These are phyloP conservation scores for Fusarium clavum DNA, from an alignment of 2,329 filamentous ascomycete genomes.

Conservation along the genomic window DNA sequence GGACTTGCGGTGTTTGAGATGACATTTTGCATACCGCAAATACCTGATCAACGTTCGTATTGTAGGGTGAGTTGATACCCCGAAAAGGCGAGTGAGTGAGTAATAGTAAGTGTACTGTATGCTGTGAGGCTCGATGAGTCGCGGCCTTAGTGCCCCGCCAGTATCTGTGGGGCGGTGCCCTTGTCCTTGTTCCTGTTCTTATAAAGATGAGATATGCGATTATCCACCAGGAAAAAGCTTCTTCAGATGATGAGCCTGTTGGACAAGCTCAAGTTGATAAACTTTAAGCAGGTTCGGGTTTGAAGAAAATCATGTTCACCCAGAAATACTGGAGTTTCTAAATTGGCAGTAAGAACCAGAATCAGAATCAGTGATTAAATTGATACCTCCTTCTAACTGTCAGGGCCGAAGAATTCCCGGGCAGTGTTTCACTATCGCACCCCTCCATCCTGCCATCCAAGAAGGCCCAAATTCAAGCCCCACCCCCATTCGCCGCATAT, in stretches of 20 bases:
- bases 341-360: background rate
- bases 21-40: conserved; percentile 54
- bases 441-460: conserved; percentile 41
- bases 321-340: background rate
- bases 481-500: conserved; percentile 45
- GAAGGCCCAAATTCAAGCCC: conserved; percentile 37
- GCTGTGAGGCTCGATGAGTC: conserved; percentile 46
- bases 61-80: conserved; percentile 30
- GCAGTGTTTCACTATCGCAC: conserved; percentile 45
- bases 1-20: conserved; percentile 51
- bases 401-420: conserved; percentile 47
- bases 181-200: background rate
- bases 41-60: conserved; percentile 21
- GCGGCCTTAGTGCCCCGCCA: conserved; percentile 47
- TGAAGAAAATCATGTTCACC: background rate
- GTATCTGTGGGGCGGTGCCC: conserved; percentile 39
- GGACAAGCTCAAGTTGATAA: background rate
- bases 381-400: conserved; percentile 1
- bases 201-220: conserved; percentile 47
- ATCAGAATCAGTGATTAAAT: background rate
- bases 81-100: conserved; percentile 25
- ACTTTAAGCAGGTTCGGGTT: background rate
- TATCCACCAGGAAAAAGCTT: conserved; percentile 41
- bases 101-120: conserved; percentile 15
- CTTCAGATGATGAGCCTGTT: conserved; percentile 22